Base-by-base conservation (phyloP, 345 rosid species). In the Boechera stricta region DNA sequence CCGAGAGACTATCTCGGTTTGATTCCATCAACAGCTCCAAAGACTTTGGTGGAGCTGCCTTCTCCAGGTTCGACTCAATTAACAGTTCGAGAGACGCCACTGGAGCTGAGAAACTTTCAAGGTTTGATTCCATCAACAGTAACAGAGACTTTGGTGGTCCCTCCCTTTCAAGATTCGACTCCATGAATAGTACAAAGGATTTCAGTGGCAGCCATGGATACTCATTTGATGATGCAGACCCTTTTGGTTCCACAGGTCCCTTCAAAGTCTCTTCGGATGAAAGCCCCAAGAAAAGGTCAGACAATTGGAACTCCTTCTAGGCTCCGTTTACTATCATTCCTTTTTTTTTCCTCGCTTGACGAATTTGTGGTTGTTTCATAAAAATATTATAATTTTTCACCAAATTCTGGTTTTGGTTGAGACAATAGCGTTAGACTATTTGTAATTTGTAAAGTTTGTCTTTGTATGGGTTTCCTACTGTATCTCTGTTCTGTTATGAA, bases 201-300 rank as follows among this genome's bases (percentile, higher is more conserved):
- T 79, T 84, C 62, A 81, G 82, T 79, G 83, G 81, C 10, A 77
- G 83, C 51, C 89, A 82, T 36, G 85, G 81, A 32, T 91, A 84
- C 85, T 90, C 97, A 29, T 94, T 90, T 42, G 98, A 95, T 39
- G 98, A 95, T 51, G 68, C 86, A 9, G 98, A 95, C 60, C 96
- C 96, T 6, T 95, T 95, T n/a, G 97, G 98, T 62, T 85, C 96
- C 59, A 80, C 89, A 7, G 97, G 89, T 55, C 95, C 98, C 6
- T 94, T 94, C 69, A 94, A 90, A 84, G 98, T 92, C 79, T 87
- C 96, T 35, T 80, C 90, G 0, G 91, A 84, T 29, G 79, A 77
- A 48, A 82, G 88, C 69, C 87, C 88, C 10, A 89, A 82, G 87
- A 90, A 78, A 79, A 75, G 74, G 77, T 86, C 89, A 28, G 91